Conservation (phyloP, 192 early-diverging fungal species). For the Kappamyces sp. region DNA sequence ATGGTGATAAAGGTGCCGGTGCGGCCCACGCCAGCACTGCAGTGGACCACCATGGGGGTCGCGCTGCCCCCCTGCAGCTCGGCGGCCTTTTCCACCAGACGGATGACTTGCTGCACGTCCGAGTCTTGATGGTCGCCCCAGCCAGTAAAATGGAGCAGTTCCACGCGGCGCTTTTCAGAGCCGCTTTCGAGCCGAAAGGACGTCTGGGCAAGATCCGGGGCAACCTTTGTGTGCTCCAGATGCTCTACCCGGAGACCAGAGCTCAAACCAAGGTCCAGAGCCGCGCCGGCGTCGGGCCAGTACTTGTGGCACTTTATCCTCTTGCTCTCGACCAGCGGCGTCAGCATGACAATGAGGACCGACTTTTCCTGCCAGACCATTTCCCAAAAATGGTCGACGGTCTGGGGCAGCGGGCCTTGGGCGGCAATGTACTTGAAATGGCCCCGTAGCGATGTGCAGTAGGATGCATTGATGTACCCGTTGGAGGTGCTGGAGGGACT, state of each 20-base stretch:
- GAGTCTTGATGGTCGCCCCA: slow-evolving; percentile 68
- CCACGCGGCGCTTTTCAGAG: too few relatives aligned
- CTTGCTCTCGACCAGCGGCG: slow-evolving; percentile 67
- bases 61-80: slow-evolving; percentile 20
- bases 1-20: slow-evolving; percentile 51
- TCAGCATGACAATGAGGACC: slow-evolving; percentile 82
- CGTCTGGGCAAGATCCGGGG: not conserved
- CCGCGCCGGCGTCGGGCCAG: slow-evolving; percentile 58
- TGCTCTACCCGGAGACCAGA: not conserved
- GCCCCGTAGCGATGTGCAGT: not conserved
- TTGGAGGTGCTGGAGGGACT: not conserved
- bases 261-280: not conserved
- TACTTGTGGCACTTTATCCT: slow-evolving; percentile 77
- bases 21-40: slow-evolving; percentile 55
- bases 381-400: slow-evolving; percentile 80
- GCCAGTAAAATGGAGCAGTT: too few relatives aligned
- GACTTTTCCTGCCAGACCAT: slow-evolving; percentile 76
- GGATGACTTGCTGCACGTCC: slow-evolving; percentile 26
- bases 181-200: not conserved
- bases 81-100: slow-evolving; percentile 37
- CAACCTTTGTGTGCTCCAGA: not conserved
- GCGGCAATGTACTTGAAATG: slow-evolving; percentile 67
- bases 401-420: slow-evolving; percentile 78
- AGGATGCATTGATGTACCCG: slow-evolving; percentile 12
- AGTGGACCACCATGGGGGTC: slow-evolving; percentile 55